Evolutionary conservation across 768 basidiomycete species (phyloP).

Genomic region (Lyophyllum semitale): DNA sequence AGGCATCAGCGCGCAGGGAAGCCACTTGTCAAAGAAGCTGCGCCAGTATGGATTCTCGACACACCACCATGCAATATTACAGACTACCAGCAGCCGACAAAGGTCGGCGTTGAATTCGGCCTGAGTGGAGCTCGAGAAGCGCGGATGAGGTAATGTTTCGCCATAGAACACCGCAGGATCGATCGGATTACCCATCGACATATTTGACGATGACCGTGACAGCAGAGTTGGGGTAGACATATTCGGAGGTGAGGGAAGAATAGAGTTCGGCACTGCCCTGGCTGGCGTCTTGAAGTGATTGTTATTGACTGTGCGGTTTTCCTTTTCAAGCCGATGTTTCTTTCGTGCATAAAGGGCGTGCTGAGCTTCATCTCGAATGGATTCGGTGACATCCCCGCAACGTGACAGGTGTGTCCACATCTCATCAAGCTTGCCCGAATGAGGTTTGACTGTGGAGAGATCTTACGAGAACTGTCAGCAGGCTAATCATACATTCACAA

Average conservation of each 20-base stretch:
- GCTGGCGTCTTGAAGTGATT: not conserved
- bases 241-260: not conserved
- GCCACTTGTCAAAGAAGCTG: constrained; percentile 1
- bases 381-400: not conserved
- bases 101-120: constrained; percentile 3
- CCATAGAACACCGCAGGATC: not conserved
- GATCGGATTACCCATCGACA: not conserved
- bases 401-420: not conserved
- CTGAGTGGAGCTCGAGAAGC: not conserved
- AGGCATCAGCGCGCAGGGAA: constrained; percentile 5
- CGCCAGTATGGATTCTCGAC: constrained; percentile 2
- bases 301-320: not conserved
- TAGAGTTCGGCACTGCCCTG: not conserved
- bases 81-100: constrained; percentile 3
- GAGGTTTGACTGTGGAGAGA: not conserved
- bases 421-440: not conserved
- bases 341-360: too few species aligned
- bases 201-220: not conserved
- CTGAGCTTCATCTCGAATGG: too few species aligned
- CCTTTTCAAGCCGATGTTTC: too few species aligned
- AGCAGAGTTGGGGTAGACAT: not conserved
- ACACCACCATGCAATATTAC: constrained; percentile 1
- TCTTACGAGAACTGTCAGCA: not conserved
- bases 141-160: not conserved
- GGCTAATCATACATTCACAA: not conserved